These are phyloP conservation scores for Parathielavia appendiculata DNA, from an alignment of 495 filamentous ascomycete species.

Conservation along the genomic window DNA sequence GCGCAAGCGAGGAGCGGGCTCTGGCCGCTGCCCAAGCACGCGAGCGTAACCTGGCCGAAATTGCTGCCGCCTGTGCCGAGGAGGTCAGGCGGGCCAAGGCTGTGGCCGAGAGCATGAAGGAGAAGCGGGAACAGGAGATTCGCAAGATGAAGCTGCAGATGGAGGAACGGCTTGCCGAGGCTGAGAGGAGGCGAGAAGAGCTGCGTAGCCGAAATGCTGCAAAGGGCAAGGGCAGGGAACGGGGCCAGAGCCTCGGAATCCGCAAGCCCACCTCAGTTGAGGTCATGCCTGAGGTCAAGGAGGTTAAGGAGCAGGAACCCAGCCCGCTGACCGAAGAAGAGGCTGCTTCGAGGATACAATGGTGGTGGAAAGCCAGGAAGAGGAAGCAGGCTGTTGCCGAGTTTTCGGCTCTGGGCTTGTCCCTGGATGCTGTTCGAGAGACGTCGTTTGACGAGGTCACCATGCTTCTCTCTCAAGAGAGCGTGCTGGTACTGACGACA, in stretches of 20 bases:
- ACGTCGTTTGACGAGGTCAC: constrained; percentile 80
- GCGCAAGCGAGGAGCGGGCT: constrained; percentile 72
- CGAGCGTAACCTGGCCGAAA: constrained; percentile 87
- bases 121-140: constrained; percentile 82
- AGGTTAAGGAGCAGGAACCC: constrained; percentile 40
- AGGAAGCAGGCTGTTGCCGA: constrained; percentile 57
- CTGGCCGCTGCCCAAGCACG: constrained; percentile 86
- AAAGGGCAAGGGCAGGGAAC: constrained; percentile 50
- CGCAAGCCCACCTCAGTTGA: constrained; percentile 41
- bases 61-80: constrained; percentile 88
- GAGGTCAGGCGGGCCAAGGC: constrained; percentile 93
- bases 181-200: constrained; percentile 66
- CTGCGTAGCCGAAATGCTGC: constrained; percentile 52
- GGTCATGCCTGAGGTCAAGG: constrained; percentile 52
- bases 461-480: constrained; percentile 67
- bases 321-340: constrained; percentile 58
- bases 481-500: constrained; percentile 63
- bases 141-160: constrained; percentile 68
- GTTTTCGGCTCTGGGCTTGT: constrained; percentile 66
- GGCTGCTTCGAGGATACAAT: constrained; percentile 70
- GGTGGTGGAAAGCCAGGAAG: constrained; percentile 63
- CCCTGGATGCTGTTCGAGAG: constrained; percentile 65
- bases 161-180: constrained; percentile 84
- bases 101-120: constrained; percentile 85
- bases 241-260: constrained; percentile 57